Evolutionary conservation across 768 basidiomycete species (phyloP).

Genomic region (Boletus bicolor): DNA sequence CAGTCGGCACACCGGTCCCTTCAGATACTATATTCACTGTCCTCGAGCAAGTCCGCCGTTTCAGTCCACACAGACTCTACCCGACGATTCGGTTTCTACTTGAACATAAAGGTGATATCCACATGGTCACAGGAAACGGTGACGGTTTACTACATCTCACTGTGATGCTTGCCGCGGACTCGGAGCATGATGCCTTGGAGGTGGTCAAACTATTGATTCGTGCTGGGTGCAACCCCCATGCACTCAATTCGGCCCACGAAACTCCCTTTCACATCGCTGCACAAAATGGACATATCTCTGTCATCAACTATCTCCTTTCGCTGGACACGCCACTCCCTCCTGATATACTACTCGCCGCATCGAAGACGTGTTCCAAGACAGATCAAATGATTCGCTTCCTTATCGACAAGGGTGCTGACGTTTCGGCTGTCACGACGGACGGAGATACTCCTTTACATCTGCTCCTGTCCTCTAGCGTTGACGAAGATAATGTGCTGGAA

Average conservation of each 20-base stretch:
- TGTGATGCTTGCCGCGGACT: neutral
- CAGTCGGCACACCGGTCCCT: neutral
- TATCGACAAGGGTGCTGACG: neutral
- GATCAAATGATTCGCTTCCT: neutral
- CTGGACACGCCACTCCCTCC: neutral
- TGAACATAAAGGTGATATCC: neutral
- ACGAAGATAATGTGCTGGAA: neutral
- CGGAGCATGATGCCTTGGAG: neutral
- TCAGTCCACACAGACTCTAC: neutral
- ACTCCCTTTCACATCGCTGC: neutral
- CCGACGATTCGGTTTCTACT: neutral
- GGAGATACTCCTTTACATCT: neutral
- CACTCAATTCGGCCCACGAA: neutral
- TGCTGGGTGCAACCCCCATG: neutral
- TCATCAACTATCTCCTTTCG: neutral
- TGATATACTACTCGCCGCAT: neutral
- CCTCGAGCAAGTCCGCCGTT: neutral
- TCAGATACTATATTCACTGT: neutral
- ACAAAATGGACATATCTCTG: neutral
- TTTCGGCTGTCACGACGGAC: neutral
- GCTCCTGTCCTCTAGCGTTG: neutral
- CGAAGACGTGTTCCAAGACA: no score
- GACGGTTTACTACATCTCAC: neutral
- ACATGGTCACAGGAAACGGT: neutral
- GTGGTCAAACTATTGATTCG: neutral